These are phyloP conservation scores for Boletales sp. DNA, from an alignment of 768 basidiomycete species.

Conservation along the genomic window DNA sequence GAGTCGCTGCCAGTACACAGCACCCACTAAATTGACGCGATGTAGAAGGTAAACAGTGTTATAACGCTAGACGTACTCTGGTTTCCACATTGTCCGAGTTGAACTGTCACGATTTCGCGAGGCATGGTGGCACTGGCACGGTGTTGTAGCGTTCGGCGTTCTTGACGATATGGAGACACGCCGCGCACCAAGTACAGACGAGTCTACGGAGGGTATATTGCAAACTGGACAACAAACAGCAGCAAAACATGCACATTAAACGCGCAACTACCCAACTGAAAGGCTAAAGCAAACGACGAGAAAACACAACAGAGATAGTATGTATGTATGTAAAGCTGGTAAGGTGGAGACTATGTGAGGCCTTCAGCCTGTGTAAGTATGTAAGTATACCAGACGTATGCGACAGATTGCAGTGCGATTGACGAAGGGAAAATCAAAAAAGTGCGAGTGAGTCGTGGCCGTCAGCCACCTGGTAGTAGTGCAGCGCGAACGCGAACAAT, in stretches of 20 bases:
- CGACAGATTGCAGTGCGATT: conserved; percentile 12
- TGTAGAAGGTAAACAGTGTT: neutral
- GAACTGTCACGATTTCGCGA: conserved; percentile 79
- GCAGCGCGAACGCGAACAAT: conserved; percentile 12
- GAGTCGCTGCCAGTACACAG: conserved; percentile 97
- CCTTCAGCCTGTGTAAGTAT: conserved; percentile 35
- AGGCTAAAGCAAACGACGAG: conserved; percentile 8
- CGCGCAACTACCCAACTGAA: conserved; percentile 12
- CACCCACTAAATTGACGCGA: conserved; percentile 62
- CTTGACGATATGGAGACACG: too few relatives aligned
- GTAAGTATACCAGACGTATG: conserved; percentile 16
- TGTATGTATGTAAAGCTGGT: conserved; percentile 20
- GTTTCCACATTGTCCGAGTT: conserved; percentile 91
- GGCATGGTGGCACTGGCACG: conserved; percentile 52
- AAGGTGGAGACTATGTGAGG: conserved; percentile 26
- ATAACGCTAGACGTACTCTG: conserved; percentile 55
- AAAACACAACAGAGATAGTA: conserved; percentile 17
- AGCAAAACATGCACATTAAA: conserved; percentile 19
- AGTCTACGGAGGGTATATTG: neutral
- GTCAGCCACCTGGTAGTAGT: conserved; percentile 24
- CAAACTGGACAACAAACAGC: conserved; percentile 3
- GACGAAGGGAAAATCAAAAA: conserved; percentile 3
- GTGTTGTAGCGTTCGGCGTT: too few relatives aligned
- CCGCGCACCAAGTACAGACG: too few relatives aligned
- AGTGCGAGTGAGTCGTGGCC: conserved; percentile 18